Evolutionary conservation across 2,329 filamentous ascomycete species (phyloP).

Genomic region (Aureobasidium uvarum): DNA sequence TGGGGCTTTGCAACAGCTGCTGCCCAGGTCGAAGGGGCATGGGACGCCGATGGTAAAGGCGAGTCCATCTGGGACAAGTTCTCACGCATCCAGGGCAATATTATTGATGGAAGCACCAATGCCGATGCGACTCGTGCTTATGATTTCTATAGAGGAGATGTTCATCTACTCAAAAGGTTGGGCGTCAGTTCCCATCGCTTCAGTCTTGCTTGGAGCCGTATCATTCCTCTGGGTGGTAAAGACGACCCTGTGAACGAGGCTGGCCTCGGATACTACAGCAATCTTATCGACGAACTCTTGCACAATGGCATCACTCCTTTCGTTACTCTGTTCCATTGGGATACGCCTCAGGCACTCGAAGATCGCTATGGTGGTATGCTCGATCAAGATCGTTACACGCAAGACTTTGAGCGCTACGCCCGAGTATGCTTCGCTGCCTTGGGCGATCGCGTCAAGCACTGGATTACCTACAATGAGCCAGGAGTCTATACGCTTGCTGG

Average conservation of each 20-base stretch:
- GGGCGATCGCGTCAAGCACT: slow-evolving; percentile 42
- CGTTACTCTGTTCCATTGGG: slow-evolving; percentile 82
- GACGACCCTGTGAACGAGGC: slow-evolving; percentile 76
- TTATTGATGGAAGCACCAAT: slow-evolving; percentile 38
- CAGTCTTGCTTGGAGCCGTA: slow-evolving; percentile 77
- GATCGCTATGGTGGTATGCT: slow-evolving; percentile 42
- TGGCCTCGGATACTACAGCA: slow-evolving; percentile 74
- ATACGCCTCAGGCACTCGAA: slow-evolving; percentile 39
- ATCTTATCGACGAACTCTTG: slow-evolving; percentile 74
- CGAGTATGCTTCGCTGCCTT: slow-evolving; percentile 42
- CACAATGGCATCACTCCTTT: slow-evolving; percentile 75
- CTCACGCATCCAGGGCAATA: slow-evolving; percentile 34
- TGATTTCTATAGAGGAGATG: slow-evolving; percentile 50
- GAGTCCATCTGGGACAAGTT: slow-evolving; percentile 38
- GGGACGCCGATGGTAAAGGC: slow-evolving; percentile 46
- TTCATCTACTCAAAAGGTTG: slow-evolving; percentile 31
- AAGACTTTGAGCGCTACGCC: slow-evolving; percentile 45
- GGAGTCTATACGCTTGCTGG: background rate
- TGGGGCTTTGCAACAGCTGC: slow-evolving; percentile 48
- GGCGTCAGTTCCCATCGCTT: slow-evolving; percentile 64
- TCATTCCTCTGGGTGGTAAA: slow-evolving; percentile 75
- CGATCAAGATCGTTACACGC: slow-evolving; percentile 30
- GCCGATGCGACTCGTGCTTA: slow-evolving; percentile 54
- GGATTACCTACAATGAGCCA: slow-evolving; percentile 48
- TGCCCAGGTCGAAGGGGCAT: slow-evolving; percentile 48